phyloP scores from a whole-genome alignment of 352 stramenopile genomes.

The Phytophthora megakarya region DNA sequence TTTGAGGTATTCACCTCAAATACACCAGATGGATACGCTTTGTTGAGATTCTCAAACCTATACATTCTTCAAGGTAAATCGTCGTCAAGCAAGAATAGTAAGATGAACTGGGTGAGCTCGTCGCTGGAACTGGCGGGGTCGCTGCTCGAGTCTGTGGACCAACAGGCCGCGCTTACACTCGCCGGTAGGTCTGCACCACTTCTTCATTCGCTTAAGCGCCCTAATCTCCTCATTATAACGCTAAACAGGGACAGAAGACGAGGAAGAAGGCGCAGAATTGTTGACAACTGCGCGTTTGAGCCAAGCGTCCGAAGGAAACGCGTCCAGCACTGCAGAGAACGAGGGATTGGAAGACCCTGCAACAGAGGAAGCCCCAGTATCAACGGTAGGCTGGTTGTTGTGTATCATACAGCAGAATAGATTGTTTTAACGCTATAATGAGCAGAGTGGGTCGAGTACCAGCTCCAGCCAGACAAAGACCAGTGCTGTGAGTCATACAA shows the following conservation, averaged over 20 bases:
- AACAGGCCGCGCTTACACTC: slow-evolving; percentile 81
- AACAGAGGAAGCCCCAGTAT: slow-evolving; percentile 8
- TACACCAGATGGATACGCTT: not conserved
- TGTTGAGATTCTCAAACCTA: not conserved
- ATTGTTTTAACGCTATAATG: slow-evolving; percentile 6
- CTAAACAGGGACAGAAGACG: slow-evolving; percentile 29
- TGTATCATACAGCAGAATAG: not conserved
- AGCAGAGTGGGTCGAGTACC: slow-evolving; percentile 22
- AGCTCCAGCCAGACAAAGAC: slow-evolving; percentile 23
- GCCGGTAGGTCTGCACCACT: slow-evolving; percentile 27
- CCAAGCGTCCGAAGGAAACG: slow-evolving; percentile 19
- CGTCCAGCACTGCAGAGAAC: slow-evolving; percentile 10
- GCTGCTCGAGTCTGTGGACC: slow-evolving; percentile 86
- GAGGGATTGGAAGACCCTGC: slow-evolving; percentile 3
- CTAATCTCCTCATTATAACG: slow-evolving; percentile 1
- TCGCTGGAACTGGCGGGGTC: slow-evolving; percentile 80
- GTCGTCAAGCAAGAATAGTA: not conserved
- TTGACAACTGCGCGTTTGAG: slow-evolving; percentile 27
- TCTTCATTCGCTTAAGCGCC: not conserved
- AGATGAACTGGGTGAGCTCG: slow-evolving; percentile 87
- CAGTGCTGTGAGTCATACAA: not conserved
- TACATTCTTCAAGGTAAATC: not conserved
- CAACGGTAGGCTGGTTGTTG: slow-evolving; percentile 7
- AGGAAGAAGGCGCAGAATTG: slow-evolving; percentile 33
- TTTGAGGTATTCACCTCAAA: slow-evolving; percentile 10